Evolutionary conservation across 2,329 filamentous ascomycete genomes (phyloP).

Genomic region (Talaromyces sp.): DNA sequence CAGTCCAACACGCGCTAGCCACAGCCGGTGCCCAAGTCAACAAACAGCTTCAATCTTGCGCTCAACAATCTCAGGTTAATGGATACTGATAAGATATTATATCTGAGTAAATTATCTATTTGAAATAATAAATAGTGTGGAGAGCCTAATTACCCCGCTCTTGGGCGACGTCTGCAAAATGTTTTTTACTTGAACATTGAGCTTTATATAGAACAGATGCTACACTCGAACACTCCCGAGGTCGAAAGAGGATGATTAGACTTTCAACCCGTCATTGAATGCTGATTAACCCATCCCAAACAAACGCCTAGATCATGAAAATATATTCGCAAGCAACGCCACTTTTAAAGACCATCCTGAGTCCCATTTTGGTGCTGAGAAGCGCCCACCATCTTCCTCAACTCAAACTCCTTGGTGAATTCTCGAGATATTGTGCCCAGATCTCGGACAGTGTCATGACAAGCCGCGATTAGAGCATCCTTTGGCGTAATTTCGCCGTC

Average conservation of each 20-base stretch:
- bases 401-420: constrained; percentile 88
- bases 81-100: not conserved
- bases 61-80: not conserved
- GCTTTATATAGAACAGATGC: not conserved
- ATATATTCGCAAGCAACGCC: not conserved
- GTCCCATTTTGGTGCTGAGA: constrained; percentile 49
- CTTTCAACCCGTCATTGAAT: not conserved
- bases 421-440: constrained; percentile 77
- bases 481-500: constrained; percentile 86
- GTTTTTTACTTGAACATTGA: not conserved
- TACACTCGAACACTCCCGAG: not conserved
- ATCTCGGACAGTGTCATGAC: constrained; percentile 77
- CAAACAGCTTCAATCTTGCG: not conserved
- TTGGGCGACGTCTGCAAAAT: not conserved
- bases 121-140: not conserved
- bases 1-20: constrained; percentile 12
- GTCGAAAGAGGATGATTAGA: not conserved
- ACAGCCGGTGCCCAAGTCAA: constrained; percentile 11
- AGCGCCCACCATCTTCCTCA: constrained; percentile 77
- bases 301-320: constrained; percentile 5
- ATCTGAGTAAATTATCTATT: not conserved
- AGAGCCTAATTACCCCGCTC: no score
- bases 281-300: not conserved
- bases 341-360: constrained; percentile 21
- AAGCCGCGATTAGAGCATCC: constrained; percentile 77